phyloP scores from a whole-genome alignment of 805 yeast genomes.

The Candida peoriensis region DNA sequence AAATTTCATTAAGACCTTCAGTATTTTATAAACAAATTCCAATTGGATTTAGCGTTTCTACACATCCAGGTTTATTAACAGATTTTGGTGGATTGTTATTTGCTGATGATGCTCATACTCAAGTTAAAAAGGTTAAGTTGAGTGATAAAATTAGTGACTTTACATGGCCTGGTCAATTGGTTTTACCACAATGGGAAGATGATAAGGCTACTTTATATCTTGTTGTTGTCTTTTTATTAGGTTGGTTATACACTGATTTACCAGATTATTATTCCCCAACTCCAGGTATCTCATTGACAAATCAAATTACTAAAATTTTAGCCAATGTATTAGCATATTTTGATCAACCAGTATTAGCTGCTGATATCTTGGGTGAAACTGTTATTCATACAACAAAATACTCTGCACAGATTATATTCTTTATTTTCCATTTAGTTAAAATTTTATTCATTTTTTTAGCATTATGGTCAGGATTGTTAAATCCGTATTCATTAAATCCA shows the following conservation, averaged over 20 bases:
- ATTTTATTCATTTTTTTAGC: slow-evolving; percentile 47
- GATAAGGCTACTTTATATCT: slow-evolving; percentile 38
- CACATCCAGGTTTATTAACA: slow-evolving; percentile 77
- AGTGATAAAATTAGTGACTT: slow-evolving; percentile 51
- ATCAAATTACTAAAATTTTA: slow-evolving; percentile 37
- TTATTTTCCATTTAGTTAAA: slow-evolving; percentile 68
- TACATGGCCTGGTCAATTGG: slow-evolving; percentile 87
- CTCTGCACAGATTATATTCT: slow-evolving; percentile 61
- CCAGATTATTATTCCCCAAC: slow-evolving; percentile 90
- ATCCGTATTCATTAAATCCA: slow-evolving; percentile 60
- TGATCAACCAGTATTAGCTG: slow-evolving; percentile 40
- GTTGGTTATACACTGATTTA: slow-evolving; percentile 90
- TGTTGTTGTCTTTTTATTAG: slow-evolving; percentile 32
- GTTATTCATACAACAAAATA: slow-evolving; percentile 31
- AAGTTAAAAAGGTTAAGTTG: slow-evolving; percentile 40
- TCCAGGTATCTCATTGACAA: slow-evolving; percentile 81
- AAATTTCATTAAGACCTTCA: slow-evolving; percentile 75
- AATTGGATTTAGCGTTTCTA: slow-evolving; percentile 53
- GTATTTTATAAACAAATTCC: slow-evolving; percentile 67
- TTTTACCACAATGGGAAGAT: slow-evolving; percentile 66
- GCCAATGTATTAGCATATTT: slow-evolving; percentile 28
- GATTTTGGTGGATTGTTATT: slow-evolving; percentile 77
- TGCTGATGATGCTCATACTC: slow-evolving; percentile 49
- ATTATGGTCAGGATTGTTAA: slow-evolving; percentile 67
- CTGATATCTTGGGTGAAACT: slow-evolving; percentile 45